These are phyloP conservation scores for Russula vinacea DNA, from an alignment of 768 basidiomycete species.

Conservation along the genomic window DNA sequence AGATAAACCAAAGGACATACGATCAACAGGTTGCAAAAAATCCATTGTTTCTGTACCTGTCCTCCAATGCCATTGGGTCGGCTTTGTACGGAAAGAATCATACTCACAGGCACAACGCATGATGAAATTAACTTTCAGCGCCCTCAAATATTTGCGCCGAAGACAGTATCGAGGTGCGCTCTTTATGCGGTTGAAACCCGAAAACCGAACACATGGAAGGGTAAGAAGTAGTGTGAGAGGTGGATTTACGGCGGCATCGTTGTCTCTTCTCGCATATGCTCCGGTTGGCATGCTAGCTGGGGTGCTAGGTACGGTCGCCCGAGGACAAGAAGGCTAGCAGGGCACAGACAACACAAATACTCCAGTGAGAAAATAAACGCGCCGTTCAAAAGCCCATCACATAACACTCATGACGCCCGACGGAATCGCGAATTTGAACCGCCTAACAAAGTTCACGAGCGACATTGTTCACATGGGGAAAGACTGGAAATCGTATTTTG, in stretches of 20 bases:
- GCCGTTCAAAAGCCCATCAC: not conserved
- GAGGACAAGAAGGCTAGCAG: slow-evolving; percentile 12
- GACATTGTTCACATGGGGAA: not conserved
- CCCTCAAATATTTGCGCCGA: not conserved
- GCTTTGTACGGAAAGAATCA: not conserved
- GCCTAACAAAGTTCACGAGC: not conserved
- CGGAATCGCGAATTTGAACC: not conserved
- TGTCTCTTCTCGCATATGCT: not conserved
- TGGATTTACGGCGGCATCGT: not conserved
- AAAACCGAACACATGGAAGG: not conserved
- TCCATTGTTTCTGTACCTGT: not conserved
- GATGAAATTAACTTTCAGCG: not conserved
- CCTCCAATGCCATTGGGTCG: not conserved
- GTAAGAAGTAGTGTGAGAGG: not conserved
- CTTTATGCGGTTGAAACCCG: not conserved
- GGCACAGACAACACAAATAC: not conserved
- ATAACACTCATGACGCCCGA: slow-evolving; percentile 2
- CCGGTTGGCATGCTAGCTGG: not conserved
- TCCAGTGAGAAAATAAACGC: slow-evolving; percentile 1
- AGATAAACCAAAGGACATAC: too few relatives aligned
- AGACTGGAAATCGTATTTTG: not conserved
- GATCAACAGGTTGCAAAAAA: too few relatives aligned
- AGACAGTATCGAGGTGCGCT: not conserved
- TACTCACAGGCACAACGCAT: not conserved
- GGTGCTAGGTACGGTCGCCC: slow-evolving; percentile 5